A percentile compares a stretch with the other conserved stretches of the same genome.
These are phyloP conservation scores for Globisporangium cylindrosporum DNA, from an alignment of 352 stramenopile species.

Conservation along the genomic window DNA sequence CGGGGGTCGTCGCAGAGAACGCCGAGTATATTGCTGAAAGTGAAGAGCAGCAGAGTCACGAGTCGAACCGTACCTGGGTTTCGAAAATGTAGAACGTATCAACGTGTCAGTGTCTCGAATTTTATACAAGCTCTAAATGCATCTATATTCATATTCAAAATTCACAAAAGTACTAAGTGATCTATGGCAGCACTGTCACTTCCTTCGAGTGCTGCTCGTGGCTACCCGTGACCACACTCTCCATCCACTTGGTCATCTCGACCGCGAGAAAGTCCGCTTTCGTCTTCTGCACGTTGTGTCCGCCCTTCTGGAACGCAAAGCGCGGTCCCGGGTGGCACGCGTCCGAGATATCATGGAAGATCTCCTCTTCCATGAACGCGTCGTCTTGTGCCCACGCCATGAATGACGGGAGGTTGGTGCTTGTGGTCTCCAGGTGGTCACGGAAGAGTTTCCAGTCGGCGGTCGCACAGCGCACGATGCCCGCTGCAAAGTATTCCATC, in stretches of 20 bases:
- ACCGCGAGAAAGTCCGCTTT: slow-evolving; percentile 42
- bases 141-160: neutral
- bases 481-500: slow-evolving; percentile 51
- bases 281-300: slow-evolving; percentile 83
- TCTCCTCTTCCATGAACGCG: slow-evolving; percentile 54
- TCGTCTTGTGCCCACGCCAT: slow-evolving; percentile 62
- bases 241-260: slow-evolving; percentile 50
- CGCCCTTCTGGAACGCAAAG: slow-evolving; percentile 45
- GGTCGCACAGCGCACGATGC: slow-evolving; percentile 45
- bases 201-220: slow-evolving; percentile 10
- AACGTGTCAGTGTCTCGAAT: neutral
- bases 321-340: slow-evolving; percentile 32
- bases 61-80: neutral
- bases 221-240: slow-evolving; percentile 22
- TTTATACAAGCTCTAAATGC: neutral
- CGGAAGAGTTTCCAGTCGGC: slow-evolving; percentile 46
- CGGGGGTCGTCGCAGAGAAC: neutral
- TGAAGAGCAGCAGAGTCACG: neutral
- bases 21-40: neutral
- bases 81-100: neutral
- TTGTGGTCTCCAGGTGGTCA: slow-evolving; percentile 25
- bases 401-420: slow-evolving; percentile 35
- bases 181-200: slow-evolving; percentile 12
- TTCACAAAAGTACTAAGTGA: neutral
- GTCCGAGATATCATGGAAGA: slow-evolving; percentile 41